Percentiles rank a stretch among this genome's conserved stretches.
Evolutionary conservation across 805 yeast genomes (phyloP).

Genomic region (Candida coleopterorum): DNA sequence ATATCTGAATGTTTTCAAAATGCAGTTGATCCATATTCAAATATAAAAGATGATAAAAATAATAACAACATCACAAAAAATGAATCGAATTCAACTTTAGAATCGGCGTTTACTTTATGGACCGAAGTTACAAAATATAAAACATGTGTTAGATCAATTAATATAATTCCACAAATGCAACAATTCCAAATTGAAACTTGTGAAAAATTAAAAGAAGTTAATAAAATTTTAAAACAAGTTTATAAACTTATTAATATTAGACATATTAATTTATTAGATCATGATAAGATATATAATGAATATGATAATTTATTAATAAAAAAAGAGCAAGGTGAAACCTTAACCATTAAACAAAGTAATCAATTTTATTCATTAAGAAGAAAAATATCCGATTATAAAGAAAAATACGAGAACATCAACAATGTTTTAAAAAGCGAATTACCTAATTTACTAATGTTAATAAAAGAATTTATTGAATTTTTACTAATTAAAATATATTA

Average conservation of each 20-base stretch:
- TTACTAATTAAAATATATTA: conserved; percentile 24
- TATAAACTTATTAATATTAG: conserved; percentile 23
- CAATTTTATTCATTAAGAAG: conserved; percentile 19
- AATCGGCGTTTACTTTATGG: conserved; percentile 16
- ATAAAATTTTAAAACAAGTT: conserved; percentile 12
- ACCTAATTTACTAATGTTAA: no score
- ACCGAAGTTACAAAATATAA: conserved; percentile 3
- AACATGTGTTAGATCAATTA: neutral
- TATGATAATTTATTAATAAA: conserved; percentile 26
- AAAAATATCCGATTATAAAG: conserved; percentile 19
- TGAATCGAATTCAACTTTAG: conserved; percentile 2
- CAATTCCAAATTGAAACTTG: conserved; percentile 8
- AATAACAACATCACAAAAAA: neutral
- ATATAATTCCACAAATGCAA: conserved; percentile 12
- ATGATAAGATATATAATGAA: conserved; percentile 28
- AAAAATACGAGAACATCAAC: conserved; percentile 33
- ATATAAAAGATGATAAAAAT: conserved; percentile 2
- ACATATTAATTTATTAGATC: conserved; percentile 31
- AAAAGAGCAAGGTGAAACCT: conserved; percentile 29
- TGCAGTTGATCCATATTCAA: conserved; percentile 9
- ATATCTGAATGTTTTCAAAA: conserved; percentile 7
- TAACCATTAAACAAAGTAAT: conserved; percentile 26
- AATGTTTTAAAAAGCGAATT: conserved; percentile 40
- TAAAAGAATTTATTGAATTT: no score
- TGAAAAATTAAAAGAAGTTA: conserved; percentile 11